Evolutionary conservation across 305 asterid genomes (phyloP), one percentile per base, ranked within the genome.

Genomic region (Fraxinus ornus): DNA sequence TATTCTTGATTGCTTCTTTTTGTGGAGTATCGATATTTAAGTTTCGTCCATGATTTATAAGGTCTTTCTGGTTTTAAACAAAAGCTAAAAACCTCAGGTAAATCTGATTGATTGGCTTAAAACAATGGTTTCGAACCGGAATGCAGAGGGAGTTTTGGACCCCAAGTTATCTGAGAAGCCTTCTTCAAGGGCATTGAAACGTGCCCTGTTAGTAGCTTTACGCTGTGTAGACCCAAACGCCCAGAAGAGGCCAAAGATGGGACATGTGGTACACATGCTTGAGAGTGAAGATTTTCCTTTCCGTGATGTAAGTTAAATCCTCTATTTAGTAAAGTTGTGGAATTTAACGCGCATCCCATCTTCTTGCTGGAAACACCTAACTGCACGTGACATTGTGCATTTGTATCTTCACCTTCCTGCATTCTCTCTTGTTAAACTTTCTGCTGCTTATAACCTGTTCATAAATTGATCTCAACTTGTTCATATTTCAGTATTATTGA

Each of bases 221-320:
- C 93, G 97, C 17, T 95, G 98, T 80, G 98, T 95, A 1, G 98
- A 95, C 81, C 98, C 97, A 26, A 92, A 91, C 80, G 55, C 97
- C 77, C 97, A 92, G 83, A 95, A 95, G 89, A 86, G 98, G 90
- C 98, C 98, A 2, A 94, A 92, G 89, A 95, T 95, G 98, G 98
- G 98, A 12, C 97, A 95, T 84, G 97, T 93, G 2, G 88, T 95
- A 57, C 98, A 95, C 91, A 95, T 92, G 98, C 93, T 95, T 44
- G 98, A 95, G 85, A 96, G 94, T 8, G 97, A 95, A 35, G 98
- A 95, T 79, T 93, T 92, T 75, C 97, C 95, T 72, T 91, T 91
- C 83, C 95, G 97, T 55, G 98, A 95, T 35, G 98, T 91, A 89
- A 90, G 94, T 90, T 79, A 24, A 19, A 75, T 81, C 55, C 35